Base-by-base conservation (phyloP, 176 grass and related monocot species). In the Zea mays region DNA sequence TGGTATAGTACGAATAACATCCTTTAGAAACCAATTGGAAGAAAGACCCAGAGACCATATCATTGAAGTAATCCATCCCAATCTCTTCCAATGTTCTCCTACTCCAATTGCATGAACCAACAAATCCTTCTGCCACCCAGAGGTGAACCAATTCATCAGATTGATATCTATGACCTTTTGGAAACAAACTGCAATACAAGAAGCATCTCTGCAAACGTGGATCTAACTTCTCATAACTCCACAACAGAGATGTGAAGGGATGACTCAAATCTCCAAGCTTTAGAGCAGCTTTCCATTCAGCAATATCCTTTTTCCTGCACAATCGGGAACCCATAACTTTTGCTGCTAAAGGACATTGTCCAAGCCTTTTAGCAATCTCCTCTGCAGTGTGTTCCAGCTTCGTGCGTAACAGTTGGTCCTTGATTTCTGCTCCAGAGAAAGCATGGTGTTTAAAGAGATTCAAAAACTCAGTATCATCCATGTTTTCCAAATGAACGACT, bases 141-240 rank as follows among this genome's bases (percentile, higher is more conserved):
- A 73, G 1, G 4, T 35, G 0, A 37, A 83, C 80, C 20, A 82
- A 14, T 5, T 57, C 19, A 5, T 74, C 0, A 10, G 36, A 14
- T 0, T 67, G 0, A 45, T 57, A 75, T 4, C 2, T 66, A 4
- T 83, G 15, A 0, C 21, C 80, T 56, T 82, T 74, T 1, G 80
- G 64, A n/a, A 83, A 83, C 39, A 83, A 62, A 17, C 52, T 69
- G n/a, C 71, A 74, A 58, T 19, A 58, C 17, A 42, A 3, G 40
- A 58, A 58, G 71, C 77, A 81, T 10, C 71, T 40, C 4, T 85
- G 84, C 1, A 85, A 2, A 33, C 6, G 0, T 21, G 61, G 41
- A 75, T 79, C 16, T 42, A 86, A 74, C 41, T 69, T 73, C 21
- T 67, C 19, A 10, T 73, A 85, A 65, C 83, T 85, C 83, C 83